These are phyloP conservation scores for Pisolithus albus DNA, from an alignment of 768 basidiomycete species.

Conservation along the genomic window DNA sequence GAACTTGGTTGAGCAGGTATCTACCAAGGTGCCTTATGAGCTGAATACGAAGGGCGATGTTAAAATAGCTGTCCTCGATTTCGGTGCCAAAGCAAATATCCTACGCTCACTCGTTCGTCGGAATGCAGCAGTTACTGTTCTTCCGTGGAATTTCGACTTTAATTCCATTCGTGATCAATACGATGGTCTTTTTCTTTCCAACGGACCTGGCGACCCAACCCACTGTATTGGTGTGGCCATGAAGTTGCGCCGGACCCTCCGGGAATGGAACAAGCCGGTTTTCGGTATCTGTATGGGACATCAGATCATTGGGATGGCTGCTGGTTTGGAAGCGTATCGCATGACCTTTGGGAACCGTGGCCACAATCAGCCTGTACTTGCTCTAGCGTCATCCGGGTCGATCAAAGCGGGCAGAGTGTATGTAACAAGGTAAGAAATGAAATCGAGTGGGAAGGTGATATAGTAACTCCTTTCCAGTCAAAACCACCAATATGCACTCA, in stretches of 20 bases:
- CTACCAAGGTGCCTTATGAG: slow-evolving; percentile 75
- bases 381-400: slow-evolving; percentile 86
- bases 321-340: slow-evolving; percentile 91
- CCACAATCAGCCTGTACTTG: slow-evolving; percentile 97
- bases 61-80: slow-evolving; percentile 93
- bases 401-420: slow-evolving; percentile 96
- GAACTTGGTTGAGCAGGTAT: slow-evolving; percentile 92
- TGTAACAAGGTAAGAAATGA: slow-evolving; percentile 68
- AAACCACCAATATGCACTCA: slow-evolving; percentile 98
- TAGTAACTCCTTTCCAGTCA: slow-evolving; percentile 41
- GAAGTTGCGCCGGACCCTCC: slow-evolving; percentile 72
- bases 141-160: slow-evolving; percentile 98
- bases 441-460: not conserved
- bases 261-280: slow-evolving; percentile 88
- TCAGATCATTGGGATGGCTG: slow-evolving; percentile 96
- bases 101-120: slow-evolving; percentile 86
- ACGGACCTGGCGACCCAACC: slow-evolving; percentile 92
- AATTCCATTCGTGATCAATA: slow-evolving; percentile 83
- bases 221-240: slow-evolving; percentile 82
- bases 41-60: slow-evolving; percentile 85
- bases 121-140: slow-evolving; percentile 86
- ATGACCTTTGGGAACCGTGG: slow-evolving; percentile 99
- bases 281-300: slow-evolving; percentile 99
- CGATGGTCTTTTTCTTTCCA: slow-evolving; percentile 93
- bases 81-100: slow-evolving; percentile 97